Percentiles rank a stretch among this genome's conserved stretches.
phyloP scores from a whole-genome alignment of 129 eudicot genomes.

The Tagetes patula region DNA sequence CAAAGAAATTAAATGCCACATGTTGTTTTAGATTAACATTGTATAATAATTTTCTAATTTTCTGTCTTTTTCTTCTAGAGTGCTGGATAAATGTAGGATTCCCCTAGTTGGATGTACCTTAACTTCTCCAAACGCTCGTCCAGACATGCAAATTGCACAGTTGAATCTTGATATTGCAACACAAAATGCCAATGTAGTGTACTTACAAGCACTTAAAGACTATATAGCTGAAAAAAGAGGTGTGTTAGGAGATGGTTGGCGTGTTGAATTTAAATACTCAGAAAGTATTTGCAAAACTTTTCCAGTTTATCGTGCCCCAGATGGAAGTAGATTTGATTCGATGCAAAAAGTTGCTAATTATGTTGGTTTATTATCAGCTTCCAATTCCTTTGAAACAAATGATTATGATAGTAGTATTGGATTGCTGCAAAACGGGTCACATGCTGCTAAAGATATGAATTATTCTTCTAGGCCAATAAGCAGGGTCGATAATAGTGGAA shows the following conservation, averaged over 20 bases:
- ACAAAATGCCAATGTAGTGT: conserved; percentile 40
- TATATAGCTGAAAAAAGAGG: conserved; percentile 53
- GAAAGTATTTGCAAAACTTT: conserved; percentile 38
- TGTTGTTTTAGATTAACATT: neutral
- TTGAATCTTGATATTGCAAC: conserved; percentile 36
- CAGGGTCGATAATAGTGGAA: conserved; percentile 25
- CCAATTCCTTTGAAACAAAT: conserved; percentile 35
- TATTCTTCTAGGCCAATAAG: conserved; percentile 29
- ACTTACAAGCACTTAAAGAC: conserved; percentile 63
- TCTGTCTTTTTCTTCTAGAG: conserved; percentile 40
- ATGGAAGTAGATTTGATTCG: conserved; percentile 62
- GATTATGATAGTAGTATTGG: conserved; percentile 32
- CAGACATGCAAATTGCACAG: conserved; percentile 29
- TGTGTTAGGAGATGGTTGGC: conserved; percentile 66
- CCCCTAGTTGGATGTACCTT: conserved; percentile 30
- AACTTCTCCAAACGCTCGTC: conserved; percentile 27
- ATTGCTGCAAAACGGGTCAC: conserved; percentile 35
- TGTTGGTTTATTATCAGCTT: conserved; percentile 45
- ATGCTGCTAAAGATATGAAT: conserved; percentile 27
- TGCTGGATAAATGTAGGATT: conserved; percentile 36
- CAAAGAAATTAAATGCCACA: conserved; percentile 6
- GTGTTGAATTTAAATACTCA: conserved; percentile 64
- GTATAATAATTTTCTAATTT: neutral
- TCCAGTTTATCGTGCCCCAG: conserved; percentile 67
- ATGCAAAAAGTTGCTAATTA: conserved; percentile 61